These are phyloP conservation scores for Penicillium frequentans DNA, from an alignment of 2,329 filamentous ascomycete species.

Conservation along the genomic window DNA sequence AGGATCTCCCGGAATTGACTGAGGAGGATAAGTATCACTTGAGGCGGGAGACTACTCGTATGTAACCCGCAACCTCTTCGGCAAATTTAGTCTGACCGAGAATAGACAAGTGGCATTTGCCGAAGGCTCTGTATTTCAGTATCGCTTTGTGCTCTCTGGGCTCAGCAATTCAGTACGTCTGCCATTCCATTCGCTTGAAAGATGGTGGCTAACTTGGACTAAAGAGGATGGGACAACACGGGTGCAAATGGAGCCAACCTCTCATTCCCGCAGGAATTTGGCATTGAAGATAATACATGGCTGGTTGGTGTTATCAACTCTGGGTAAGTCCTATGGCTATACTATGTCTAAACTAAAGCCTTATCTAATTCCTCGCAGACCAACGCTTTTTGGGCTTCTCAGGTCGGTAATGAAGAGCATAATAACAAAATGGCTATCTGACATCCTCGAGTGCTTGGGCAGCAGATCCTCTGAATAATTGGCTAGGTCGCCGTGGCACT, in stretches of 20 bases:
- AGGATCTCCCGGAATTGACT: conserved; percentile 30
- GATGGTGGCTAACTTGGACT: neutral
- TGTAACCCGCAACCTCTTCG: neutral
- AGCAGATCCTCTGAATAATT: conserved; percentile 30
- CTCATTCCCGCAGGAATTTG: conserved; percentile 39
- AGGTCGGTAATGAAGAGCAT: conserved; percentile 6
- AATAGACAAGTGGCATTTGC: conserved; percentile 17
- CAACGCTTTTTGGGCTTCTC: conserved; percentile 13
- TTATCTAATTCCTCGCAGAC: conserved; percentile 1
- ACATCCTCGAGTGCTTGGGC: conserved; percentile 22
- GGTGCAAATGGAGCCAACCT: conserved; percentile 48
- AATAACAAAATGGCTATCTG: neutral
- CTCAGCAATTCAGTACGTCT: conserved; percentile 39
- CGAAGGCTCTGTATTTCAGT: conserved; percentile 13
- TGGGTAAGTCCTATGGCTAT: conserved; percentile 26
- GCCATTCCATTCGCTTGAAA: neutral
- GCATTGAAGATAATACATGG: conserved; percentile 37
- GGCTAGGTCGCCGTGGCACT: conserved; percentile 27
- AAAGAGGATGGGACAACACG: conserved; percentile 44
- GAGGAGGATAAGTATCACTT: conserved; percentile 37
- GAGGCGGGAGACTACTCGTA: conserved; percentile 14
- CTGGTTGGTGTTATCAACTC: conserved; percentile 48
- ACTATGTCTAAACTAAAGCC: neutral
- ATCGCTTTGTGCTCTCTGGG: conserved; percentile 44
- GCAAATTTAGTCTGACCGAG: neutral